Conservation (phyloP, 352 stramenopile species). For the Globisporangium sylvaticum region DNA sequence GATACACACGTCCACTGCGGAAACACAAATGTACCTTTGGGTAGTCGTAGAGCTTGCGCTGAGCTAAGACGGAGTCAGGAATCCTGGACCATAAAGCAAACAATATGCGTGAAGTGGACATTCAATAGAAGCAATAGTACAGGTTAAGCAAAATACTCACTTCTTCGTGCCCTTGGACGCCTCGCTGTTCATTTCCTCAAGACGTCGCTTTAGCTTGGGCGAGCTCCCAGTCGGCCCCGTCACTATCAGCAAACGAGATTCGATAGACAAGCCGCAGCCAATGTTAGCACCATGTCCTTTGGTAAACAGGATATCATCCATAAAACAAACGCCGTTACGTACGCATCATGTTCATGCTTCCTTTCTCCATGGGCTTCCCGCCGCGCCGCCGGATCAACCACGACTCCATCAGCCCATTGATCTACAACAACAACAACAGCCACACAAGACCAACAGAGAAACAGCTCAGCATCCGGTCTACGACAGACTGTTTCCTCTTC, state of each 20-base stretch:
- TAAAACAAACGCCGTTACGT: not conserved
- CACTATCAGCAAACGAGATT: conserved; percentile 20
- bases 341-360: conserved; percentile 42
- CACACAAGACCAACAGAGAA: not conserved
- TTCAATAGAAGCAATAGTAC: not conserved
- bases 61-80: conserved; percentile 29
- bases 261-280: not conserved
- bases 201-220: conserved; percentile 62
- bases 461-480: not conserved
- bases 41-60: conserved; percentile 69
- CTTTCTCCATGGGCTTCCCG: conserved; percentile 79
- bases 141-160: conserved; percentile 15
- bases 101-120: conserved; percentile 8
- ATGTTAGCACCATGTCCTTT: not conserved
- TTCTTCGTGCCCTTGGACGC: conserved; percentile 34
- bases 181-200: conserved; percentile 54
- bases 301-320: not conserved
- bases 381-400: conserved; percentile 79
- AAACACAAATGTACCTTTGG: conserved; percentile 41
- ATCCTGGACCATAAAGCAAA: not conserved
- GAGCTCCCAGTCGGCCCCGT: conserved; percentile 52
- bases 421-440: conserved; percentile 25
- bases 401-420: conserved; percentile 83
- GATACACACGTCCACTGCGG: not conserved
- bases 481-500: not conserved